Evolutionary conservation across 257 asterid species (phyloP).

Genomic region (Handroanthus guayacan): DNA sequence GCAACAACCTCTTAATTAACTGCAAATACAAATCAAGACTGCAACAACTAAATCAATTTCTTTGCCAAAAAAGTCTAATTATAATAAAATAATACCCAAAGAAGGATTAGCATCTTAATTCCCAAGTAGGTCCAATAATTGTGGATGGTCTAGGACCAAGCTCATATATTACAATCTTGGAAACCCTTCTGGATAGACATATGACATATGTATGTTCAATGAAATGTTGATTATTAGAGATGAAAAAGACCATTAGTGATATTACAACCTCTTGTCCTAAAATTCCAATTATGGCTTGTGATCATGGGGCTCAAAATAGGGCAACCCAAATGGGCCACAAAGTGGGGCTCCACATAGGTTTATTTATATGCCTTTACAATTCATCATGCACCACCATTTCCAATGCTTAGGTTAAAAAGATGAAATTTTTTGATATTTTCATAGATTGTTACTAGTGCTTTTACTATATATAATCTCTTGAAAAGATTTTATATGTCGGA

Average conservation of each 20-base stretch:
- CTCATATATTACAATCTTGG: not conserved
- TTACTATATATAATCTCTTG: too few relatives aligned
- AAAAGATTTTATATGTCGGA: too few relatives aligned
- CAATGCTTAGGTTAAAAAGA: conserved; percentile 23
- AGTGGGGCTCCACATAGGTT: conserved; percentile 43
- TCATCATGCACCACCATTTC: conserved; percentile 46
- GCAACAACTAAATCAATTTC: conserved; percentile 4
- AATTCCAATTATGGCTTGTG: conserved; percentile 39
- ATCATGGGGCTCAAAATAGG: conserved; percentile 35
- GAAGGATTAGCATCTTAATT: not conserved
- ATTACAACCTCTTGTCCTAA: conserved; percentile 39
- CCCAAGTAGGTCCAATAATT: conserved; percentile 24
- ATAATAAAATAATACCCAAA: not conserved
- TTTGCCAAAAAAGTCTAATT: conserved; percentile 1
- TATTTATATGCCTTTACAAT: conserved; percentile 20
- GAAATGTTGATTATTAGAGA: conserved; percentile 3
- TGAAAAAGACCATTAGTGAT: conserved; percentile 45
- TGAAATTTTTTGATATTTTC: conserved; percentile 12
- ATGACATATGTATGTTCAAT: not conserved
- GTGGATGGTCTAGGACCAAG: conserved; percentile 9
- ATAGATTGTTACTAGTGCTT: not conserved
- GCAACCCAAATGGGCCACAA: conserved; percentile 41
- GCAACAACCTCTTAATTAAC: not conserved
- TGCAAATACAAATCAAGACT: not conserved
- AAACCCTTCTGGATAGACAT: conserved; percentile 14